Conservation (phyloP, 306 rosid genomes). For the Nissolia schottii region DNA sequence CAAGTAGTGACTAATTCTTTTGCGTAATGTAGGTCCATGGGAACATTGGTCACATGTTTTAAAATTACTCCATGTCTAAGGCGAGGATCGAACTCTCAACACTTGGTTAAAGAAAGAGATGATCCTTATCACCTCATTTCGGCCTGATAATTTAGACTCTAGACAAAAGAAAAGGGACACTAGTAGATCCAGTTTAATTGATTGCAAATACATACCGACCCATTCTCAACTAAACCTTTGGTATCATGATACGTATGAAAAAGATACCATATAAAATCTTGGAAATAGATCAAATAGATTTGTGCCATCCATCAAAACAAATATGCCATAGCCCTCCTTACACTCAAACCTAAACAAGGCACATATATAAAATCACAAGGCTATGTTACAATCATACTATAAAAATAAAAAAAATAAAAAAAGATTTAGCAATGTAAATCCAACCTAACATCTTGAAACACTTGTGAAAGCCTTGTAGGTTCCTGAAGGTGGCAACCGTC, state of each 20-base stretch:
- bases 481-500: conserved; percentile 58
- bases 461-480: conserved; percentile 29
- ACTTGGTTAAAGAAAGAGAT: too few species aligned
- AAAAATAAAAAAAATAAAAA: too few species aligned
- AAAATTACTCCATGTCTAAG: too few species aligned
- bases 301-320: background rate
- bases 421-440: background rate
- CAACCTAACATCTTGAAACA: conserved; percentile 37
- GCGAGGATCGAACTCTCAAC: too few species aligned
- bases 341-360: background rate
- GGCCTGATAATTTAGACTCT: too few species aligned
- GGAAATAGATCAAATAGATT: background rate
- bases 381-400: background rate
- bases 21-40: too few species aligned
- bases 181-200: conserved; percentile 2
- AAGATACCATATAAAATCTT: background rate
- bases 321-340: background rate
- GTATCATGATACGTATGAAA: background rate
- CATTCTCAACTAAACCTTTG: background rate
- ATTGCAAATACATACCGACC: background rate
- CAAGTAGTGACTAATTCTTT: too few species aligned
- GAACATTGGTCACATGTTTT: too few species aligned
- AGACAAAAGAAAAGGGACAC: too few species aligned
- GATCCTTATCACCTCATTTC: too few species aligned
- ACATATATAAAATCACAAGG: background rate